A percentile compares a stretch with the other conserved stretches of the same genome.
These are phyloP conservation scores for Saksenaea vasiformis DNA, from an alignment of 371 early-diverging fungal species.

Conservation along the genomic window DNA sequence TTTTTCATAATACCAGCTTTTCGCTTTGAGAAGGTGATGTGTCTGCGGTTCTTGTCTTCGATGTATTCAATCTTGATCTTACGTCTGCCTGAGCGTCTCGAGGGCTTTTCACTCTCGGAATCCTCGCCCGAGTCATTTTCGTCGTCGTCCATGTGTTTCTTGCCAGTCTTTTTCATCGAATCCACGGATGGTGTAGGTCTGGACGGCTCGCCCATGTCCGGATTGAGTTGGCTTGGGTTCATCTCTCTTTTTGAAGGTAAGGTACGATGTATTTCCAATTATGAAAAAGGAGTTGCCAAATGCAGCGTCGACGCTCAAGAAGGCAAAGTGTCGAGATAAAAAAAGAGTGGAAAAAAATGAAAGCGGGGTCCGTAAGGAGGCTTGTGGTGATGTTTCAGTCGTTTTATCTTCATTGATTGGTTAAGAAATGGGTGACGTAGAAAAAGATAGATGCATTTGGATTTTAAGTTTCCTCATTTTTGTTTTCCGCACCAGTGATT, in stretches of 20 bases:
- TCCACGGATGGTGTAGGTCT: slow-evolving; percentile 6
- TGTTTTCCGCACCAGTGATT: not conserved
- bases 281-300: slow-evolving; percentile 19
- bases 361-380: slow-evolving; percentile 5
- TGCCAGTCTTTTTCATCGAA: not conserved
- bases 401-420: not conserved
- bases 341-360: slow-evolving; percentile 3
- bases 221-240: slow-evolving; percentile 8
- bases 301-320: slow-evolving; percentile 5
- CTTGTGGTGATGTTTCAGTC: slow-evolving; percentile 6
- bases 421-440: not conserved
- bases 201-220: slow-evolving; percentile 7
- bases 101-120: slow-evolving; percentile 45
- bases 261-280: slow-evolving; percentile 3
- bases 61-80: slow-evolving; percentile 98
- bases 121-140: slow-evolving; percentile 51
- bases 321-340: slow-evolving; percentile 6
- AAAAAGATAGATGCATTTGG: not conserved
- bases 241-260: slow-evolving; percentile 10
- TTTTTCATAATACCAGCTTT: slow-evolving; percentile 99
- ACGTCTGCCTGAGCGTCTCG: slow-evolving; percentile 81
- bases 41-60: slow-evolving; percentile 92
- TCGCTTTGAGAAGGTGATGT: slow-evolving; percentile 98
- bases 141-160: slow-evolving; percentile 3
- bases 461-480: not conserved